Base-by-base conservation (phyloP, 2,329 filamentous ascomycete species). In the Neonectria hederae region DNA sequence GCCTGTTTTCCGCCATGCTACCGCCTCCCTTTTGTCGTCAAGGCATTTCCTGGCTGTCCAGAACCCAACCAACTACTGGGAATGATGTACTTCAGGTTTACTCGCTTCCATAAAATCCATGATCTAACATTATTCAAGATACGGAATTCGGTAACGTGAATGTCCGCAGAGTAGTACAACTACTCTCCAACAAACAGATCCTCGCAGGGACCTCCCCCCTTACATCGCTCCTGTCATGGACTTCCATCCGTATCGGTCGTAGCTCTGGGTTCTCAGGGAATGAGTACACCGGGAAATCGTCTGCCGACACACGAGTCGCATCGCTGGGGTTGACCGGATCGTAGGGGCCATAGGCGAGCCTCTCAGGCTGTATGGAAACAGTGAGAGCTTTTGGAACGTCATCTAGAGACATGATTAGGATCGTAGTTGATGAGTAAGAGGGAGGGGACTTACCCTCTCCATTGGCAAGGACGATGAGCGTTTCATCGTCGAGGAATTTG, bases 401-500 rank as follows among this genome's bases (percentile, higher is more conserved):
- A n/a, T 76, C 76, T 78, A 40, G 9, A 30, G 14, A 5, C 9
- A 40, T 6, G 0, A 28, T 70, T 38, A 69, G 58, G 0, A 40
- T 17, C 32, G 24, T 22, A 5, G 11, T 14, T 24, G 13, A 7
- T n/a, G 8, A n/a, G n/a, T 28, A 26, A 42, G 10, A 48, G 43
- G 49, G 9, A 6, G 9, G 7, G 63, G 5, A 21, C 65, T 69
- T 72, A 82, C 84, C 80, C 71, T 73, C 24, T 56, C 69, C 46
- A 75, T 73, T 77, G 84, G 86, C 77, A 2, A 94, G 83, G 1
- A 92, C 69, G 57, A 93, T 81, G 2, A 94, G 75, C 0, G 80
- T 83, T 13, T 83, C 77, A 59, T 91, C 87, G 70, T 90, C 84
- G 46, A 92, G 83, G 72, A 94, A 93, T 73, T 90, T 89, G 14